phyloP scores from a whole-genome alignment of 2,329 filamentous ascomycete species.

The Arachnopeziza araneosa region DNA sequence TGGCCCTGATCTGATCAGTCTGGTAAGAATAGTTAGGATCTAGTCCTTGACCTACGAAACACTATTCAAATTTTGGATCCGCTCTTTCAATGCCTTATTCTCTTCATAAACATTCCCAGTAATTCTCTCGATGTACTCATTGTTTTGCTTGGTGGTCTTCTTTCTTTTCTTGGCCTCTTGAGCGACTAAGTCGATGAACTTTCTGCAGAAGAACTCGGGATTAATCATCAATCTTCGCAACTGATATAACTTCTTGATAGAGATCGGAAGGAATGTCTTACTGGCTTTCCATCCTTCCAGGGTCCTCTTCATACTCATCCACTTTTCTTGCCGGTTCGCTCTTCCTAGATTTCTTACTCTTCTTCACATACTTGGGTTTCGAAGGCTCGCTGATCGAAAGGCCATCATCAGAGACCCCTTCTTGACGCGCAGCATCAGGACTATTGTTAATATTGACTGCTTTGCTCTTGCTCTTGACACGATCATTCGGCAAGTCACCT shows the following conservation, averaged over 20 bases:
- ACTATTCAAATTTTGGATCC: conserved; percentile 4
- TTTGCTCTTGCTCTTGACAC: conserved; percentile 10
- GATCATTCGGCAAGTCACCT: conserved; percentile 13
- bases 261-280: conserved; percentile 10
- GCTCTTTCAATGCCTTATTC: conserved; percentile 13
- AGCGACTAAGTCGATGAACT: conserved; percentile 21
- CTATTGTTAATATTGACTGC: neutral
- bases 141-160: conserved; percentile 12
- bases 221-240: neutral
- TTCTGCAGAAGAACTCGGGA: conserved; percentile 4
- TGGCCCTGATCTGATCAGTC: conserved; percentile 10
- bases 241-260: too few relatives aligned
- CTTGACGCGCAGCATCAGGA: neutral
- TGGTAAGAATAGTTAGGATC: neutral
- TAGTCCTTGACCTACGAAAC: conserved; percentile 3
- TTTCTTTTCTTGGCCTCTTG: conserved; percentile 21
- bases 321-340: conserved; percentile 16
- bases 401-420: neutral
- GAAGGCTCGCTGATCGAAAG: neutral
- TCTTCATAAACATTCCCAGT: conserved; percentile 7
- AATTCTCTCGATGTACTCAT: conserved; percentile 13
- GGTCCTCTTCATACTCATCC: conserved; percentile 26
- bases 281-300: conserved; percentile 24
- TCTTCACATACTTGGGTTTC: conserved; percentile 14
- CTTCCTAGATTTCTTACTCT: conserved; percentile 14